These are phyloP conservation scores for Penicillium cinerascens DNA, from an alignment of 495 filamentous ascomycete species.

Conservation along the genomic window DNA sequence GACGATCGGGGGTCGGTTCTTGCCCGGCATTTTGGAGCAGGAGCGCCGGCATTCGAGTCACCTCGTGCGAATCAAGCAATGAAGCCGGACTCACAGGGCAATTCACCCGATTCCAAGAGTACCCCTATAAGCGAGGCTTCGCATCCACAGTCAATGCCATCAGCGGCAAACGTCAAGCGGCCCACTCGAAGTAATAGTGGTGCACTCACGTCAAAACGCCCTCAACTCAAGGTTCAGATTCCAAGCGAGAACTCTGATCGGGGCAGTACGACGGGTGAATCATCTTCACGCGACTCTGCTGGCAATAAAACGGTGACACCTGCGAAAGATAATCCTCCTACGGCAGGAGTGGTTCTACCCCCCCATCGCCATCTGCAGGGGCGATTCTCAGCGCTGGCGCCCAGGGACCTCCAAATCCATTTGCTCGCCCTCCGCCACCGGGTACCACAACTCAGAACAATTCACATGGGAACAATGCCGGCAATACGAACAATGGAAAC, in stretches of 20 bases:
- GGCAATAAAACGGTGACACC: constrained; percentile 51
- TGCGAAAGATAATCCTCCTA: constrained; percentile 55
- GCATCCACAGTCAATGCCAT: constrained; percentile 45
- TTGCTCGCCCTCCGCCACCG: constrained; percentile 77
- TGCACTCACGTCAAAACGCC: constrained; percentile 61
- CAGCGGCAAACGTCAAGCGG: constrained; percentile 57
- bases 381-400: constrained; percentile 87
- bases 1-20: constrained; percentile 88
- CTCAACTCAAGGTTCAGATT: constrained; percentile 88
- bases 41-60: constrained; percentile 43
- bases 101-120: constrained; percentile 43
- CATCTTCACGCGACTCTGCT: constrained; percentile 71
- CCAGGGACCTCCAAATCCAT: constrained; percentile 90
- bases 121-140: constrained; percentile 33
- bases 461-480: constrained; percentile 56
- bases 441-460: constrained; percentile 32
- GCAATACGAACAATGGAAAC: constrained; percentile 59
- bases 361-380: constrained; percentile 85
- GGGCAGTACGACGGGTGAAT: constrained; percentile 72
- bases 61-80: constrained; percentile 39
- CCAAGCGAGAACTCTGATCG: constrained; percentile 83
- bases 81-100: constrained; percentile 46
- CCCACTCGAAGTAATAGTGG: constrained; percentile 74
- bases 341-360: constrained; percentile 79
- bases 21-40: constrained; percentile 74